Conservation (phyloP, 176 grass and related monocot species). For the Phragmites australis region DNA sequence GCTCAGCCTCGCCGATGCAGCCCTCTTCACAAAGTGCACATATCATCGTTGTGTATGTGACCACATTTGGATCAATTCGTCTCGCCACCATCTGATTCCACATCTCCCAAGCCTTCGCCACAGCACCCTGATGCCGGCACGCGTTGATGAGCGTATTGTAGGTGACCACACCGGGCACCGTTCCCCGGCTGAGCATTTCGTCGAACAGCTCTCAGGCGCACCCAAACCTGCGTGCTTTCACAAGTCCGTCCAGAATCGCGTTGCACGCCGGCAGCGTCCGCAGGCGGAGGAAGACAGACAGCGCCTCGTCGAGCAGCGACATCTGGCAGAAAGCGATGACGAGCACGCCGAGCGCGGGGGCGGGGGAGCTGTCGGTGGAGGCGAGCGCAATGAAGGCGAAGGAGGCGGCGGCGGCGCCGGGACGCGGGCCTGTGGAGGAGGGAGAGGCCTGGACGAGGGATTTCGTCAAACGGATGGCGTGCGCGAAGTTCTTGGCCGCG, state of each 20-base stretch:
- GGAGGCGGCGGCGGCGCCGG: background rate
- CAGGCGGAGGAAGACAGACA: slow-evolving; percentile 42
- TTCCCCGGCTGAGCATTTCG: slow-evolving; percentile 49
- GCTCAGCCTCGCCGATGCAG: slow-evolving; percentile 32
- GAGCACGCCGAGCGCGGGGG: slow-evolving; percentile 49
- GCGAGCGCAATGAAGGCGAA: slow-evolving; percentile 37
- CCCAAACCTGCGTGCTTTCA: slow-evolving; percentile 30
- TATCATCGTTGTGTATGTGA: slow-evolving; percentile 57
- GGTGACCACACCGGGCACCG: slow-evolving; percentile 49
- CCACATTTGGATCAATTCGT: slow-evolving; percentile 40
- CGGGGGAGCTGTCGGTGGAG: slow-evolving; percentile 34
- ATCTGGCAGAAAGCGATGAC: slow-evolving; percentile 55
- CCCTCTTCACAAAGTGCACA: slow-evolving; percentile 49
- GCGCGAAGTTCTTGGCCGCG: slow-evolving; percentile 42
- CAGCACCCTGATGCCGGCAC: slow-evolving; percentile 36
- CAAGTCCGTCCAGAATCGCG: slow-evolving; percentile 43
- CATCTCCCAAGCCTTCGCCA: slow-evolving; percentile 40
- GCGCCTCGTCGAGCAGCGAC: slow-evolving; percentile 39
- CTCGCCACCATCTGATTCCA: slow-evolving; percentile 46
- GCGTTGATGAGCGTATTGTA: slow-evolving; percentile 59
- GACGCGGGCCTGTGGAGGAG: background rate
- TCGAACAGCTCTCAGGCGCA: slow-evolving; percentile 49
- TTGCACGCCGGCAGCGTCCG: slow-evolving; percentile 33
- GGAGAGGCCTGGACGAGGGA: slow-evolving; percentile 39
- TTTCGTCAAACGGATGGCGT: slow-evolving; percentile 65